These are phyloP conservation scores for Aphanocladium album DNA, from an alignment of 2,329 filamentous ascomycete genomes.

Conservation along the genomic window DNA sequence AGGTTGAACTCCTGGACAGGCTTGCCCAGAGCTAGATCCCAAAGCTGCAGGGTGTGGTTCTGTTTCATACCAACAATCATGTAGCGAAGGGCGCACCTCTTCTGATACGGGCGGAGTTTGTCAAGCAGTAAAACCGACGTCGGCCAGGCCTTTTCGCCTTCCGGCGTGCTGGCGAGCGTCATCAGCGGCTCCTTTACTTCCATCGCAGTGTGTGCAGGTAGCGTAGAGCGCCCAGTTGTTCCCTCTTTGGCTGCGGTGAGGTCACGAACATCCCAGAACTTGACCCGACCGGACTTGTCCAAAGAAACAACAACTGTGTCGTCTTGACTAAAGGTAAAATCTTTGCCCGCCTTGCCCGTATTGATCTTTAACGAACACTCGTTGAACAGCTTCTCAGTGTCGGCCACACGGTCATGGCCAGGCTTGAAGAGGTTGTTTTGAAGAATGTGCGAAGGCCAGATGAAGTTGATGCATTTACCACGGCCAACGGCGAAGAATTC, in stretches of 20 bases:
- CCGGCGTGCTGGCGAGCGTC: slow-evolving; percentile 79
- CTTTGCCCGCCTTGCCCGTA: slow-evolving; percentile 95
- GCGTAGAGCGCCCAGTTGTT: slow-evolving; percentile 44
- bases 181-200: slow-evolving; percentile 83
- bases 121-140: slow-evolving; percentile 95
- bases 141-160: slow-evolving; percentile 91
- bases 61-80: slow-evolving; percentile 98
- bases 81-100: slow-evolving; percentile 84
- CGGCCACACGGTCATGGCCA: slow-evolving; percentile 64
- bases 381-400: slow-evolving; percentile 81
- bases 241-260: slow-evolving; percentile 55
- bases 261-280: slow-evolving; percentile 95
- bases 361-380: slow-evolving; percentile 90
- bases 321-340: slow-evolving; percentile 96
- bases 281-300: slow-evolving; percentile 92
- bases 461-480: slow-evolving; percentile 91
- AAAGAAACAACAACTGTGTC: slow-evolving; percentile 91
- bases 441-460: slow-evolving; percentile 63
- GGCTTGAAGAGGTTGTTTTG: slow-evolving; percentile 59
- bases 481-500: slow-evolving; percentile 94
- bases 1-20: slow-evolving; percentile 96
- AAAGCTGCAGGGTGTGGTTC: slow-evolving; percentile 96
- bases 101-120: slow-evolving; percentile 89
- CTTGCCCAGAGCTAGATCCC: slow-evolving; percentile 93
- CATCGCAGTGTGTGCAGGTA: slow-evolving; percentile 53